Conservation (phyloP, 306 rosid species). For the Begonia peltatifolia region DNA sequence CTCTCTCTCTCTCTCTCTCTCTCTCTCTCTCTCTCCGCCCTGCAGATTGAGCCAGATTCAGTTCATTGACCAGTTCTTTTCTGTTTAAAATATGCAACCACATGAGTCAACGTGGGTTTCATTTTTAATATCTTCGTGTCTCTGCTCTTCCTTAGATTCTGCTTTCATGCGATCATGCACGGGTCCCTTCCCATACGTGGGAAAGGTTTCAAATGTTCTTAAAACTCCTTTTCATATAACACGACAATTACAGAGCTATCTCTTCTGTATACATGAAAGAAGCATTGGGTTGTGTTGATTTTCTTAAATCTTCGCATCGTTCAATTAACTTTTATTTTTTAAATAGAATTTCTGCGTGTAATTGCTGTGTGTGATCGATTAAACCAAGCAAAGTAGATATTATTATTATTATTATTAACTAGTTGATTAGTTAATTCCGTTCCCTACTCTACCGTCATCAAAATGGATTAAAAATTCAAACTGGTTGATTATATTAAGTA, state of each 20-base stretch:
- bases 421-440: no score
- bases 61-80: neutral
- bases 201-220: neutral
- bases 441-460: no score
- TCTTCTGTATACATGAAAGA: no score
- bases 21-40: neutral
- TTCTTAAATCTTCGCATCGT: no score
- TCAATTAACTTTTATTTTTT: no score
- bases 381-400: no score
- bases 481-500: neutral
- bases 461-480: neutral
- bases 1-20: neutral
- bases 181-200: no score
- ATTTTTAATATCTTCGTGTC: neutral
- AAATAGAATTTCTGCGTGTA: no score
- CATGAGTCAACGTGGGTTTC: neutral
- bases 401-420: no score
- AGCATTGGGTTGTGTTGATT: no score
- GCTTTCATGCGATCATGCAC: neutral
- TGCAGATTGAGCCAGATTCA: neutral
- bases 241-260: no score
- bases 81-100: neutral
- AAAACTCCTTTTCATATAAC: neutral
- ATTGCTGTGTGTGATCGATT: no score
- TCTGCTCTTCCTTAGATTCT: neutral